phyloP scores from a whole-genome alignment of 1,284 basidiomycete species.

The Rhodotorula sp. region DNA sequence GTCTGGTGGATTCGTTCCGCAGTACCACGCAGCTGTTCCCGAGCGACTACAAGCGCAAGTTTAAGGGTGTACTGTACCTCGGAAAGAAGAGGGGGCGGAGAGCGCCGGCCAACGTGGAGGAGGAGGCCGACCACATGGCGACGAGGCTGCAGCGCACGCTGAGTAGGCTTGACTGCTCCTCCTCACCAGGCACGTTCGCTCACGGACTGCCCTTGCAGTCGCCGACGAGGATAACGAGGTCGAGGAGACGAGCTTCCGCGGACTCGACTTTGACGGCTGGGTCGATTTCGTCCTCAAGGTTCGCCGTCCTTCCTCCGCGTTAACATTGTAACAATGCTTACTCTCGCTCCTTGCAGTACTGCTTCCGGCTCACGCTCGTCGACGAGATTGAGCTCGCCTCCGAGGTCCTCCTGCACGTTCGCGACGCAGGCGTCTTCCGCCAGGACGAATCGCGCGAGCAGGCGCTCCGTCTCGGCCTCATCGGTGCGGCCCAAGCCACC shows the following conservation, averaged over 20 bases:
- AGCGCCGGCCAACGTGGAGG: conserved; percentile 56
- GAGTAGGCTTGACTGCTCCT: conserved; percentile 54
- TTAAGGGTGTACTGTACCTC: conserved; percentile 46
- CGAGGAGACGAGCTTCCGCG: conserved; percentile 68
- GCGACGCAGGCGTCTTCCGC: conserved; percentile 74
- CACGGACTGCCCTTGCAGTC: neutral
- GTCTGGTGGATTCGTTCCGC: conserved; percentile 82
- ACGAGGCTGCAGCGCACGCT: conserved; percentile 72
- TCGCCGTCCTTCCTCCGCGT: conserved; percentile 34
- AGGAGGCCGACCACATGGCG: conserved; percentile 70
- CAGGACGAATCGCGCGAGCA: conserved; percentile 69
- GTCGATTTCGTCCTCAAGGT: conserved; percentile 81
- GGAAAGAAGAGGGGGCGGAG: conserved; percentile 41
- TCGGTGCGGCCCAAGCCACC: conserved; percentile 42
- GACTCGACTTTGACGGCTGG: conserved; percentile 85
- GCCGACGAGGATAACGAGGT: conserved; percentile 45
- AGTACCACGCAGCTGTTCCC: conserved; percentile 81
- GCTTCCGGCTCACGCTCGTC: conserved; percentile 69
- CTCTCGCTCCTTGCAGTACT: conserved; percentile 62
- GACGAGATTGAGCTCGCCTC: conserved; percentile 68
- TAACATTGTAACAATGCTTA: too few species aligned
- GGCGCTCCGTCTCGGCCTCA: conserved; percentile 60
- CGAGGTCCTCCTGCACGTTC: conserved; percentile 76
- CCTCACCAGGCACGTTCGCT: neutral
- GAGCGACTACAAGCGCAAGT: conserved; percentile 56